A percentile compares a stretch with the other conserved stretches of the same genome.
Evolutionary conservation across 2,329 filamentous ascomycete species (phyloP).

Genomic region (Fusarium zealandicum): DNA sequence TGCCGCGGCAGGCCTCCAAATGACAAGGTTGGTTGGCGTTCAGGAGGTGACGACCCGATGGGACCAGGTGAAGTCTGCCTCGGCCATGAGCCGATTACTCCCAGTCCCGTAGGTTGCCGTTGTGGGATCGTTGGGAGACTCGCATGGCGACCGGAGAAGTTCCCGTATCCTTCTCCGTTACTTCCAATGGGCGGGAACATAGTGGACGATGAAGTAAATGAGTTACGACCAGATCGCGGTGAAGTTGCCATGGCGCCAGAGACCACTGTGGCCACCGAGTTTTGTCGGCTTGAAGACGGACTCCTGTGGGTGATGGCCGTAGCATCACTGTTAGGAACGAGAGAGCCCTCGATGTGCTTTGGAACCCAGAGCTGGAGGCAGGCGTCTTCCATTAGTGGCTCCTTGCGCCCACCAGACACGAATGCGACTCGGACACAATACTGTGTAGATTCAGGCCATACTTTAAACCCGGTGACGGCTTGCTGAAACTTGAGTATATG

Average conservation of each 20-base stretch:
- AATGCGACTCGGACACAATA: constrained; percentile 42
- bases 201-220: background rate
- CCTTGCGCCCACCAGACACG: constrained; percentile 36
- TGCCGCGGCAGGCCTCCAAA: constrained; percentile 16
- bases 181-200: constrained; percentile 2
- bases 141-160: constrained; percentile 15
- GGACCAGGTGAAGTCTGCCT: constrained; percentile 26
- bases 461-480: constrained; percentile 45
- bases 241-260: constrained; percentile 1
- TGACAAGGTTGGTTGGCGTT: constrained; percentile 16
- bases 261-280: constrained; percentile 24
- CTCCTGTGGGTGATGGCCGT: constrained; percentile 13
- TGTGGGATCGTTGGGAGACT: constrained; percentile 34
- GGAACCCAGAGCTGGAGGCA: constrained; percentile 46
- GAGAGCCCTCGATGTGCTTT: constrained; percentile 37
- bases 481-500: constrained; percentile 46
- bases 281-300: constrained; percentile 18
- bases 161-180: constrained; percentile 5
- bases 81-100: constrained; percentile 28
- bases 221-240: constrained; percentile 4
- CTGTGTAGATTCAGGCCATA: constrained; percentile 40
- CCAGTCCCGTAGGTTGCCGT: constrained; percentile 18
- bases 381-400: constrained; percentile 40
- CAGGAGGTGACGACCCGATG: constrained; percentile 23
- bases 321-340: constrained; percentile 42